These are phyloP conservation scores for Talaromyces thailandensis DNA, from an alignment of 495 filamentous ascomycete species.

Conservation along the genomic window DNA sequence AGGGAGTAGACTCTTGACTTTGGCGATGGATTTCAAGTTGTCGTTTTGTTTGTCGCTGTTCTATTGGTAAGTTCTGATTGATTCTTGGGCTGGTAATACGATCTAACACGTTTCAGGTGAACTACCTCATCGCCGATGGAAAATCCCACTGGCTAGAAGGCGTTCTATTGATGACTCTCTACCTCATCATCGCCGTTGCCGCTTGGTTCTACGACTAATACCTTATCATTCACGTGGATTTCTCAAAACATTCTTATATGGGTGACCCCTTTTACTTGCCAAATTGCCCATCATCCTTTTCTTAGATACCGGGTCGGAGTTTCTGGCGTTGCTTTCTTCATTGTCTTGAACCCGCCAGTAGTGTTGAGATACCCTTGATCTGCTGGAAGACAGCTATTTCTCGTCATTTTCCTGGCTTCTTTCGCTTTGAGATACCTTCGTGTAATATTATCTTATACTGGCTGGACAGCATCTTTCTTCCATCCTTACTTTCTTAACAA, in stretches of 20 bases:
- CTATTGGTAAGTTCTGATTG: slow-evolving; percentile 38
- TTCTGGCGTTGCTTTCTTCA: neutral
- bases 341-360: neutral
- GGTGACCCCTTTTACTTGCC: neutral
- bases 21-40: slow-evolving; percentile 67
- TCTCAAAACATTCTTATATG: neutral
- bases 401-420: neutral
- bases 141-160: slow-evolving; percentile 65
- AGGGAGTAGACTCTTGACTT: slow-evolving; percentile 62
- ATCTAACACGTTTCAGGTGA: slow-evolving; percentile 37
- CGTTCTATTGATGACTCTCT: slow-evolving; percentile 62
- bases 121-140: slow-evolving; percentile 65
- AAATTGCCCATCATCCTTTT: neutral
- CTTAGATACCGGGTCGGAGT: neutral
- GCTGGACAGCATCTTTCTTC: neutral
- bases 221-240: neutral
- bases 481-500: neutral
- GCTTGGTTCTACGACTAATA: slow-evolving; percentile 30
- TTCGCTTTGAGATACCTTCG: neutral
- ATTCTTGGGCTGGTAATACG: neutral
- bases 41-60: slow-evolving; percentile 68
- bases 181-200: slow-evolving; percentile 60
- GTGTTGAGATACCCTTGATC: neutral
- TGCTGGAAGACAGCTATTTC: neutral
- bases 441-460: neutral